Evolutionary conservation across 805 yeast genomes (phyloP).

Genomic region (Sugiyamaella americana): DNA sequence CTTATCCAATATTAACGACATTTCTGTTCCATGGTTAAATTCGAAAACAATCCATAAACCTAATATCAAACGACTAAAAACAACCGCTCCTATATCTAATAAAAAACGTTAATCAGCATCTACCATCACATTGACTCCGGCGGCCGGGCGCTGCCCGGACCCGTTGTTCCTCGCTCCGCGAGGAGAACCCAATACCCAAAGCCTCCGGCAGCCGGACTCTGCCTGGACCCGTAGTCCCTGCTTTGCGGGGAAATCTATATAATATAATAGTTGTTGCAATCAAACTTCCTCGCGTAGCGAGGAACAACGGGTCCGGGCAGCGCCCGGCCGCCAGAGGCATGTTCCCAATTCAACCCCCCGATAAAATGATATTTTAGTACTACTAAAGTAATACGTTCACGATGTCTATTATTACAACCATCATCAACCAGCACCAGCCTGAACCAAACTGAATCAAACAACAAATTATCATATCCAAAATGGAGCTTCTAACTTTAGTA

Average conservation of each 20-base stretch:
- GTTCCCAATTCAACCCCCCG: neutral
- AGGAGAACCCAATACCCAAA: too few species aligned
- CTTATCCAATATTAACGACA: conserved; percentile 3
- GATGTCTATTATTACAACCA: too few species aligned
- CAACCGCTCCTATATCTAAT: neutral
- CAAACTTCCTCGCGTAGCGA: neutral
- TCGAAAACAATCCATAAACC: neutral
- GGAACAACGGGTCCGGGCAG: neutral
- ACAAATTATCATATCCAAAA: too few species aligned
- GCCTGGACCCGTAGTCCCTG: too few species aligned
- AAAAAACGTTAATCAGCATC: neutral
- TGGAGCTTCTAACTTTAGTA: conserved; percentile 19
- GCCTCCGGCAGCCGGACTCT: too few species aligned
- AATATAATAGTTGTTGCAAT: too few species aligned
- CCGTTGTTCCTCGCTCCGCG: neutral
- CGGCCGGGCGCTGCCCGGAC: neutral
- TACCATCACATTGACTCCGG: neutral
- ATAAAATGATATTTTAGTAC: too few species aligned
- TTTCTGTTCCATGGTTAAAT: conserved; percentile 12
- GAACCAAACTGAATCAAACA: too few species aligned
- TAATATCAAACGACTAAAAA: neutral
- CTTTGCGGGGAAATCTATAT: too few species aligned
- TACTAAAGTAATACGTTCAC: too few species aligned
- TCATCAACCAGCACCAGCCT: too few species aligned
- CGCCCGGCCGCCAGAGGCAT: neutral